Conservation (phyloP, 2,329 filamentous ascomycete species). For the Emergomyces pasteurianus region DNA sequence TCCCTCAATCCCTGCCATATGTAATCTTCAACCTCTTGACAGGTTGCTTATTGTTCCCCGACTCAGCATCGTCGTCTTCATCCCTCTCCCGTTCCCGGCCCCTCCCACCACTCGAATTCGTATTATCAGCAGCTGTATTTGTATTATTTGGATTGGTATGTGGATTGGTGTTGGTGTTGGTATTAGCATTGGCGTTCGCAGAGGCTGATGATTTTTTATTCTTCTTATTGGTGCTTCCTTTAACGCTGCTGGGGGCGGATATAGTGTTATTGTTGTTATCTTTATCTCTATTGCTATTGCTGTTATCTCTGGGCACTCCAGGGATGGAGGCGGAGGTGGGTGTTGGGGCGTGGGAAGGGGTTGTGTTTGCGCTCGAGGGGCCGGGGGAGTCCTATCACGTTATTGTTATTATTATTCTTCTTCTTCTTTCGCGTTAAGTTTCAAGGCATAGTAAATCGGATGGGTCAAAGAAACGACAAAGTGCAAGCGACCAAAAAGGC, state of each 20-base stretch:
- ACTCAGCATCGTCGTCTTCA: constrained; percentile 19
- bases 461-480: neutral
- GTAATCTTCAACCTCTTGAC: constrained; percentile 35
- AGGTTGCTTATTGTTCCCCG: constrained; percentile 24
- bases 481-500: too few species aligned
- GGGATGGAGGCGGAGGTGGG: constrained; percentile 28
- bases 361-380: constrained; percentile 34
- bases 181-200: constrained; percentile 7
- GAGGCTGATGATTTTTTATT: constrained; percentile 27
- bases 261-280: constrained; percentile 9
- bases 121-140: neutral
- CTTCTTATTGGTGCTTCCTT: constrained; percentile 30
- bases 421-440: too few species aligned
- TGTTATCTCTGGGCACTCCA: constrained; percentile 12
- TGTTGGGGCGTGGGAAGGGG: constrained; percentile 35
- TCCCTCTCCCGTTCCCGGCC: constrained; percentile 22
- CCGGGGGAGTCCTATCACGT: constrained; percentile 28
- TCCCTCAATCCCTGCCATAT: constrained; percentile 30
- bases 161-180: neutral
- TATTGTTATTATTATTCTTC: too few species aligned
- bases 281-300: neutral
- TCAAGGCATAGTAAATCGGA: neutral
- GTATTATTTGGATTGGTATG: neutral
- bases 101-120: constrained; percentile 11
- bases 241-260: constrained; percentile 20